Conservation (phyloP, 2,329 filamentous ascomycete species). For the Verticillium zaregamsianum region DNA sequence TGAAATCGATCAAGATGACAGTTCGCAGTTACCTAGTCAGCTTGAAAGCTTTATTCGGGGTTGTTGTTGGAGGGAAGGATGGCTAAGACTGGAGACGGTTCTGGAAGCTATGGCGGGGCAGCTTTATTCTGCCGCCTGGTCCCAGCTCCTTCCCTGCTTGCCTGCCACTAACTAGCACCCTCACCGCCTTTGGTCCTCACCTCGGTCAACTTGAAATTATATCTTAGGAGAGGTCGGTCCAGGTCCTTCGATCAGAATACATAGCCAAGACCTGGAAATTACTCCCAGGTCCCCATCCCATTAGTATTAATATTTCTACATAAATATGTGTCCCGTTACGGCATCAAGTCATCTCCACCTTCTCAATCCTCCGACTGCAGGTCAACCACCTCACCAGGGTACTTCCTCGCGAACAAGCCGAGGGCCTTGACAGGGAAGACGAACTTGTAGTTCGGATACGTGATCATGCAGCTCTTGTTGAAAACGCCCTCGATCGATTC, state of each 20-base stretch:
- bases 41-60: not conserved
- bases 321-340: not conserved
- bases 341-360: not conserved
- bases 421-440: constrained; percentile 91
- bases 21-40: too few relatives aligned
- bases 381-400: constrained; percentile 58
- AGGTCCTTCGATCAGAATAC: too few relatives aligned
- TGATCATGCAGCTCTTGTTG: constrained; percentile 99
- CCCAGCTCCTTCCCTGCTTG: not conserved
- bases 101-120: constrained; percentile 28
- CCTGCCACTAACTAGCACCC: not conserved
- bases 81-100: constrained; percentile 13
- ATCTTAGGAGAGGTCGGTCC: too few relatives aligned
- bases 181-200: not conserved
- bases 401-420: constrained; percentile 77
- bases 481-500: constrained; percentile 97
- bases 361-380: constrained; percentile 1
- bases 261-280: too few relatives aligned
- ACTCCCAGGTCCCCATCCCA: not conserved
- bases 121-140: not conserved
- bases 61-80: not conserved
- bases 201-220: not conserved
- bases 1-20: too few relatives aligned
- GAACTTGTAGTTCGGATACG: constrained; percentile 98
- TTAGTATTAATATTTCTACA: constrained; percentile 1